A percentile compares a stretch with the other conserved stretches of the same genome.
phyloP scores from a whole-genome alignment of 805 yeast genomes.

The Tetrapisispora iriomotensis region DNA sequence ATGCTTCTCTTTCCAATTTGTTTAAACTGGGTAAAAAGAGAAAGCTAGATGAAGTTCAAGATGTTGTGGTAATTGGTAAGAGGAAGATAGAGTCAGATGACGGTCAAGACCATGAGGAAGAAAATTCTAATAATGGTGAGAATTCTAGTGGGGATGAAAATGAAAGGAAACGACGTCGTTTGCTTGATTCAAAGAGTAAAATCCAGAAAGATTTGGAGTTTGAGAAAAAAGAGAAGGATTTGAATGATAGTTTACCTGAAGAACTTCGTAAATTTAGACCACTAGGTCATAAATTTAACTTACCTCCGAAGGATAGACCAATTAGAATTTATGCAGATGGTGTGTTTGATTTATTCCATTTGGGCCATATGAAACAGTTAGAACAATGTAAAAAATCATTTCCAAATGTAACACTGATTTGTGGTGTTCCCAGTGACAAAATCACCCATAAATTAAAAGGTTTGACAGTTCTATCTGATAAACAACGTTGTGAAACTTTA shows the following conservation, averaged over 20 bases:
- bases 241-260: constrained; percentile 57
- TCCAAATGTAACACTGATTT: constrained; percentile 72
- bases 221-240: constrained; percentile 42
- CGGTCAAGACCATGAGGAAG: constrained; percentile 3
- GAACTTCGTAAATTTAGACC: constrained; percentile 73
- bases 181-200: constrained; percentile 14
- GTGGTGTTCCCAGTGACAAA: constrained; percentile 84
- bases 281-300: constrained; percentile 60
- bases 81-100: neutral
- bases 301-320: constrained; percentile 80
- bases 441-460: constrained; percentile 92
- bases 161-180: constrained; percentile 12
- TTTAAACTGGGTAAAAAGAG: constrained; percentile 24
- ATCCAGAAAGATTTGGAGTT: constrained; percentile 10
- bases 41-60: constrained; percentile 13
- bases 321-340: constrained; percentile 97
- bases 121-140: constrained; percentile 3
- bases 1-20: constrained; percentile 26
- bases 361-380: constrained; percentile 96
- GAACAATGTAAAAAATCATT: constrained; percentile 94
- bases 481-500: constrained; percentile 84
- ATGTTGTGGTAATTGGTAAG: constrained; percentile 9
- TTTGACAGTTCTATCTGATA: constrained; percentile 78
- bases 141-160: constrained; percentile 5
- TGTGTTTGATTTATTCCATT: constrained; percentile 89